These are phyloP conservation scores for Zasmidium cellare DNA, from an alignment of 2,329 filamentous ascomycete species.

Conservation along the genomic window DNA sequence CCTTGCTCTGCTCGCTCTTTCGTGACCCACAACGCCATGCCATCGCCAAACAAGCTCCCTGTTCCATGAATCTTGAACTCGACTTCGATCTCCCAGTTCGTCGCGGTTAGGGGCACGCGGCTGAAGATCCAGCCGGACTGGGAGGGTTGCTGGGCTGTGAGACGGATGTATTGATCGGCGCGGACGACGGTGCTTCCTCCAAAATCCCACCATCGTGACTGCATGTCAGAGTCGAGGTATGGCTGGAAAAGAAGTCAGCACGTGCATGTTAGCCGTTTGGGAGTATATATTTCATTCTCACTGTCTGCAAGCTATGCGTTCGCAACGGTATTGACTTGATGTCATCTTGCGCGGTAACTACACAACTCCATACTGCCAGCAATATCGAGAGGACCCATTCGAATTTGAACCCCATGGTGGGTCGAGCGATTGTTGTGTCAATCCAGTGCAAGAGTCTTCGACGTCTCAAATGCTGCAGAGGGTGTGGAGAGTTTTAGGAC, in stretches of 20 bases:
- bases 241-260: conserved; percentile 58
- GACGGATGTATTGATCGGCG: conserved; percentile 78
- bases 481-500: no score
- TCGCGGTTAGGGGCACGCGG: conserved; percentile 88
- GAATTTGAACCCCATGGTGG: conserved; percentile 22
- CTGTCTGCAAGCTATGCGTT: conserved; percentile 35
- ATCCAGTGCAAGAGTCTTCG: neutral
- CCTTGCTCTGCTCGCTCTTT: conserved; percentile 82
- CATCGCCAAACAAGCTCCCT: conserved; percentile 90
- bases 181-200: conserved; percentile 89
- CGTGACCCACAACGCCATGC: conserved; percentile 97
- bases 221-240: conserved; percentile 96
- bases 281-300: conserved; percentile 16
- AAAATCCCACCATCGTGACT: conserved; percentile 98
- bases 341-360: conserved; percentile 27
- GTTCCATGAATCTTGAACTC: conserved; percentile 93
- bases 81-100: conserved; percentile 97
- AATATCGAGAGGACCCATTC: conserved; percentile 26
- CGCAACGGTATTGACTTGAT: conserved; percentile 37
- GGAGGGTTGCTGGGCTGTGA: conserved; percentile 86
- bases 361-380: conserved; percentile 34
- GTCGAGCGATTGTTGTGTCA: conserved; percentile 1
- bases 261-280: neutral
- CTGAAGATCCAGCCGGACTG: conserved; percentile 94
- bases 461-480: no score